These are phyloP conservation scores for Ogataea trehaloabstinens DNA, from an alignment of 805 yeast genomes.

Conservation along the genomic window DNA sequence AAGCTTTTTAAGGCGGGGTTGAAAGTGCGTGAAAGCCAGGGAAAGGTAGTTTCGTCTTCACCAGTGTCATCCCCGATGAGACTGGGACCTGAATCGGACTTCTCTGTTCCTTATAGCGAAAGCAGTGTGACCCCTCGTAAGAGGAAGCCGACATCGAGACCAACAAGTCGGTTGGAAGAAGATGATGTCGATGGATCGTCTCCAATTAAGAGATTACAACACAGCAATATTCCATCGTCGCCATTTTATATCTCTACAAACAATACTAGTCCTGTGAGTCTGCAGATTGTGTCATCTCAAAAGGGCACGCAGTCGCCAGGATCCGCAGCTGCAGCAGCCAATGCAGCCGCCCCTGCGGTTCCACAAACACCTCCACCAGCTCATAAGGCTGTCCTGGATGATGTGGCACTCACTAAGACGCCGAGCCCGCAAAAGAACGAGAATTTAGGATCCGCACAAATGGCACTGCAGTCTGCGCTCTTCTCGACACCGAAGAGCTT, in stretches of 20 bases:
- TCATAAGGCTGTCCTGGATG: constrained; percentile 16
- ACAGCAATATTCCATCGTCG: constrained; percentile 28
- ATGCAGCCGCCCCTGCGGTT: constrained; percentile 17
- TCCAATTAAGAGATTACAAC: constrained; percentile 27
- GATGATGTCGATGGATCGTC: constrained; percentile 21
- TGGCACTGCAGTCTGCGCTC: constrained; percentile 23
- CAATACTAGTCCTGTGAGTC: constrained; percentile 14
- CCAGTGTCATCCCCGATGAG: constrained; percentile 18
- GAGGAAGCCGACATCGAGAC: constrained; percentile 19
- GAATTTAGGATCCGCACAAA: constrained; percentile 17
- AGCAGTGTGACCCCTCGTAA: constrained; percentile 27
- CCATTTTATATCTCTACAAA: constrained; percentile 26
- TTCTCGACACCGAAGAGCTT: constrained; percentile 33
- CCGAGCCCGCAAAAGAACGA: constrained; percentile 16
- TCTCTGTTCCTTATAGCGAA: constrained; percentile 1
- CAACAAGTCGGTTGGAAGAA: constrained; percentile 4
- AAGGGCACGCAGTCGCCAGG: constrained; percentile 6
- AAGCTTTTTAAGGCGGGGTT: constrained; percentile 41
- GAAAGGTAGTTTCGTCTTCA: constrained; percentile 13
- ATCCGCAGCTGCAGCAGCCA: constrained; percentile 20
- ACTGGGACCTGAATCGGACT: constrained; percentile 1
- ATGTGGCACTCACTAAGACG: constrained; percentile 17
- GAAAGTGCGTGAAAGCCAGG: constrained; percentile 33
- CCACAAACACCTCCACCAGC: constrained; percentile 33
- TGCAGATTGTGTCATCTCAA: constrained; percentile 10